Base-by-base conservation (phyloP, 2,329 filamentous ascomycete genomes). In the Chaetoscypha palmicola region DNA sequence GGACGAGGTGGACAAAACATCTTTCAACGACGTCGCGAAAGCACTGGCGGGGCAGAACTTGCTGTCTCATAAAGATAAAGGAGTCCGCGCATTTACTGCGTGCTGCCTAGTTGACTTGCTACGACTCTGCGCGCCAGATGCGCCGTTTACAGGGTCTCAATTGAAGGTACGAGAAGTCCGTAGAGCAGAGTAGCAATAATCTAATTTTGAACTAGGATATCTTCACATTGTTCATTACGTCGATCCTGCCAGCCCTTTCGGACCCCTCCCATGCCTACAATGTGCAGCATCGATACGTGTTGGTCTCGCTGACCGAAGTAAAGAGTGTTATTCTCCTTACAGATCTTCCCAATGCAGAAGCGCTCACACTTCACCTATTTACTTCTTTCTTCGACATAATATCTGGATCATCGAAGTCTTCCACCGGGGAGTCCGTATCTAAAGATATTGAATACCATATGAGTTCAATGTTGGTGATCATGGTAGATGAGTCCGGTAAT, bases 361-460 rank as follows among this genome's bases (percentile, higher is more conserved):
- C 79, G 22, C 75, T 97, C 34, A 79, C 94, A 20, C 69, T 87
- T 7, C 78, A 84, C 36, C 75, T 98, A 3, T 98, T 97, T 65
- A 86, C 82, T 20, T 80, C 78, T 38, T 89, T 91, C 57, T 98
- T 98, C 64, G 94, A 98, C 63, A 88, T 92, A 26, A 79, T 96
- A 34, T 90, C 89, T 0, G 80, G 80, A 1, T 82, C 83, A 3
- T 80, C 83, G 9, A 90, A 85, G 58, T 76, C 81, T 12, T 75
- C 81, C 3, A 79, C 79, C 0, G 87, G 86, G 26, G 89, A 95
- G 54, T 81, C 89, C 55, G 74, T 96, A 36, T 84, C 86, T 46
- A 95, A 94, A 68, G 92, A 94, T 64, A 86, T 97, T 45, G 88
- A 96, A 63, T 89, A 89, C 58, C 83, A 92, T 62, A 87, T 98